Conservation (phyloP, 768 basidiomycete genomes). For the Kwoniella sp. region DNA sequence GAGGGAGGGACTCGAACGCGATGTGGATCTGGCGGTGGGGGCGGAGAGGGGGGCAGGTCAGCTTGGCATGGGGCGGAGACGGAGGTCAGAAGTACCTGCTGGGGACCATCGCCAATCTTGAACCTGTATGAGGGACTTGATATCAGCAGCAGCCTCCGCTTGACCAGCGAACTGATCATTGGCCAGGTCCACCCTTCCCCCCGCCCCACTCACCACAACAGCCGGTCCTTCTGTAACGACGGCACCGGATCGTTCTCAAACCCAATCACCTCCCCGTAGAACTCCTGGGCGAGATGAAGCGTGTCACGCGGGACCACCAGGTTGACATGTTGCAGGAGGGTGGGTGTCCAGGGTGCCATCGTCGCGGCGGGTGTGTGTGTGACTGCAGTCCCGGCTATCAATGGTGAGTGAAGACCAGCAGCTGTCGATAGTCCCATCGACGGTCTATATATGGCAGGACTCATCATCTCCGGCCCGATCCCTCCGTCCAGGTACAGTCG, state of each 20-base stretch:
- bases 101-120: conserved; percentile 37
- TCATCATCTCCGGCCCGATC: too few species aligned
- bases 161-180: neutral
- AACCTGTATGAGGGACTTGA: conserved; percentile 19
- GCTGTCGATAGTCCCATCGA: too few species aligned
- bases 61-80: neutral
- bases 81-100: conserved; percentile 30
- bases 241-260: conserved; percentile 43
- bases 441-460: too few species aligned
- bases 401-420: too few species aligned
- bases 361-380: neutral
- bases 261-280: conserved; percentile 42
- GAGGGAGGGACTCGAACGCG: conserved; percentile 18
- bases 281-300: conserved; percentile 41
- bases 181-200: neutral
- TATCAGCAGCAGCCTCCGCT: too few species aligned
- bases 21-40: conserved; percentile 31
- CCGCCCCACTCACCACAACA: conserved; percentile 42
- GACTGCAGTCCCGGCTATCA: too few species aligned
- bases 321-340: conserved; percentile 43
- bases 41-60: neutral
- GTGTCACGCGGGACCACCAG: conserved; percentile 37
- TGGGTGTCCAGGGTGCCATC: conserved; percentile 25
- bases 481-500: too few species aligned
- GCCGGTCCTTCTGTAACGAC: conserved; percentile 24